Evolutionary conservation across 2,329 filamentous ascomycete genomes (phyloP).

Genomic region (Gliomastix tumulicola): DNA sequence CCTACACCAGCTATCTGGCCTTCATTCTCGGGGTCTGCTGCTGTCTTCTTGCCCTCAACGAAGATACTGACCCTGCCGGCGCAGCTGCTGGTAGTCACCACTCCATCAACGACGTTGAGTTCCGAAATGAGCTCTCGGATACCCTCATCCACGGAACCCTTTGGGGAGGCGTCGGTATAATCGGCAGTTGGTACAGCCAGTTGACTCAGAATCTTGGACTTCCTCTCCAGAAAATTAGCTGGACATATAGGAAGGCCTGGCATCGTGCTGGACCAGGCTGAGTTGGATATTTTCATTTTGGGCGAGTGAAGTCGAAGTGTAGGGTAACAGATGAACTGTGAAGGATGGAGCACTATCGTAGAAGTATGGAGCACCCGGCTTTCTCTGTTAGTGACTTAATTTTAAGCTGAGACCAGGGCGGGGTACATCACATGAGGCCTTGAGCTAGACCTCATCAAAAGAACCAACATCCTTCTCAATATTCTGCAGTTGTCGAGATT

Average conservation of each 20-base stretch:
- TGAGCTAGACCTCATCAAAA: too few relatives aligned
- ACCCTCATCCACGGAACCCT: slow-evolving; percentile 75
- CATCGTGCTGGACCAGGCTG: too few relatives aligned
- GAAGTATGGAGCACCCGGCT: too few relatives aligned
- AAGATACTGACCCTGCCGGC: slow-evolving; percentile 84
- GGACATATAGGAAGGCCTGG: slow-evolving; percentile 21
- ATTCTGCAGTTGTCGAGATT: too few relatives aligned
- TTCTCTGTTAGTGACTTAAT: too few relatives aligned
- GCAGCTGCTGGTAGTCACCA: slow-evolving; percentile 91
- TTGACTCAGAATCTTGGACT: slow-evolving; percentile 64
- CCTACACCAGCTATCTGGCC: slow-evolving; percentile 54
- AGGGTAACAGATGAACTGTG: too few relatives aligned
- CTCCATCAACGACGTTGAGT: slow-evolving; percentile 67
- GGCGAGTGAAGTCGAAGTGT: too few relatives aligned
- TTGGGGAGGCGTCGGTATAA: slow-evolving; percentile 81
- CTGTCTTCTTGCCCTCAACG: slow-evolving; percentile 62
- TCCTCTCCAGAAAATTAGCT: slow-evolving; percentile 50
- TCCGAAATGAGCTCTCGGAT: slow-evolving; percentile 71
- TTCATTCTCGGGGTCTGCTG: slow-evolving; percentile 10
- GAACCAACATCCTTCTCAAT: too few relatives aligned
- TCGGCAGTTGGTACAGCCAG: slow-evolving; percentile 61
- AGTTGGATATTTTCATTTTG: too few relatives aligned
- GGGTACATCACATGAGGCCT: too few relatives aligned
- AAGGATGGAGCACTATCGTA: too few relatives aligned
- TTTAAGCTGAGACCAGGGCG: too few relatives aligned